phyloP scores from a whole-genome alignment of 2,329 filamentous ascomycete genomes.

The Monosporascus sp. region DNA sequence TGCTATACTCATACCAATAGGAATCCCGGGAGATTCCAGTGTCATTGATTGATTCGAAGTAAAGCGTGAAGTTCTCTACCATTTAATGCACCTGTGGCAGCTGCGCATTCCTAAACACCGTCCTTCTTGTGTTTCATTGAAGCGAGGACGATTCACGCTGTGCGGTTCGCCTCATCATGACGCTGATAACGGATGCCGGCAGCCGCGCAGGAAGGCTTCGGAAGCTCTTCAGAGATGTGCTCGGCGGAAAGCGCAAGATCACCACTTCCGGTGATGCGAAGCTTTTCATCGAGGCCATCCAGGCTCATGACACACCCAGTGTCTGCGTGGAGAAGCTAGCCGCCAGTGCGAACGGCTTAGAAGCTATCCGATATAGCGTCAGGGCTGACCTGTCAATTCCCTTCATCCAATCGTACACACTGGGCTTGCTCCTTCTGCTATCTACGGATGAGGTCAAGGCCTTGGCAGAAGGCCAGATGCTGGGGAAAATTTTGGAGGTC shows the following conservation, averaged over 20 bases:
- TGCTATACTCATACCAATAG: neutral
- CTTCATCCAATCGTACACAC: constrained; percentile 26
- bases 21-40: neutral
- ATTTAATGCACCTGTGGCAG: neutral
- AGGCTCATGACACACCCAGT: constrained; percentile 11
- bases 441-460: constrained; percentile 38
- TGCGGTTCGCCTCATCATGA: neutral
- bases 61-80: neutral
- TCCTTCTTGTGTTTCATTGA: neutral
- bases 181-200: neutral
- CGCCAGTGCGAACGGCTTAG: constrained; percentile 17
- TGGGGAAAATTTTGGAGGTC: constrained; percentile 38
- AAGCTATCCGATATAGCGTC: constrained; percentile 17
- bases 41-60: neutral
- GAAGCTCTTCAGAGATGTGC: constrained; percentile 13
- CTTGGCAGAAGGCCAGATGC: constrained; percentile 43
- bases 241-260: constrained; percentile 19
- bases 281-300: constrained; percentile 25
- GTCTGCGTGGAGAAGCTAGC: constrained; percentile 23
- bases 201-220: constrained; percentile 1
- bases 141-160: neutral
- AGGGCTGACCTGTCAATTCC: constrained; percentile 16
- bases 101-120: too few species aligned
- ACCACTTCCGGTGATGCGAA: constrained; percentile 15
- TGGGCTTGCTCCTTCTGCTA: constrained; percentile 33